Conservation (phyloP, 2,329 filamentous ascomycete species). For the Dactylellina leptospora region DNA sequence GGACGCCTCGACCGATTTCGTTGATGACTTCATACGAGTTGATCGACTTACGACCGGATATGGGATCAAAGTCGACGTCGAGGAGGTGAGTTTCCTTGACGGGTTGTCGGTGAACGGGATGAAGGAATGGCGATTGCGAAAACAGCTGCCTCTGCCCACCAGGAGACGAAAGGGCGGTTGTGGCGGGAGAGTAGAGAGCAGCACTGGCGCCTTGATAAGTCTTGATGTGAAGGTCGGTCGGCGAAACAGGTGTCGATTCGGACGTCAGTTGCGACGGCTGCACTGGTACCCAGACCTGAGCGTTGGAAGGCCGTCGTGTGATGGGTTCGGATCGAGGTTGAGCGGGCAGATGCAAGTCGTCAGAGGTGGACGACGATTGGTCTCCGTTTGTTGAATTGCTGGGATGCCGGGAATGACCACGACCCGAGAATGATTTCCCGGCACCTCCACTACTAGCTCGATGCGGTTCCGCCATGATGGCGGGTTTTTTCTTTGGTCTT, state of each 20-base stretch:
- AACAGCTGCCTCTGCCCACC: conserved; percentile 43
- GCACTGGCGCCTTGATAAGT: conserved; percentile 46
- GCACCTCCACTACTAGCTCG: conserved; percentile 36
- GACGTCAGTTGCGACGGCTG: conserved; percentile 48
- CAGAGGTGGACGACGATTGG: conserved; percentile 38
- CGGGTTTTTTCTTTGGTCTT: conserved; percentile 6
- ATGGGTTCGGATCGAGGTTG: conserved; percentile 53
- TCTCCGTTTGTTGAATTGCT: conserved; percentile 50
- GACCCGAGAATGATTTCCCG: conserved; percentile 45
- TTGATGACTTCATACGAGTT: conserved; percentile 98
- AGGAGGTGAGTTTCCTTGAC: conserved; percentile 57
- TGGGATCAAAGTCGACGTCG: conserved; percentile 80
- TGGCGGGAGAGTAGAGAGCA: conserved; percentile 48
- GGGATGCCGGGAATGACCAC: conserved; percentile 52
- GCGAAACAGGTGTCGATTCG: conserved; percentile 43
- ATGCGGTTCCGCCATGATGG: conserved; percentile 29
- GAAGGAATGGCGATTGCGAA: conserved; percentile 53
- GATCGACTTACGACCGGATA: conserved; percentile 93
- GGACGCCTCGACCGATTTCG: conserved; percentile 92
- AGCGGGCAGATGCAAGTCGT: conserved; percentile 22
- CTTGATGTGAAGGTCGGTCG: conserved; percentile 48
- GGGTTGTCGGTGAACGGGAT: conserved; percentile 55
- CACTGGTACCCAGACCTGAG: conserved; percentile 53
- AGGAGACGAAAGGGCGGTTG: conserved; percentile 49
- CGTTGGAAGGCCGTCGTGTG: conserved; percentile 45